A percentile compares a stretch with the other conserved stretches of the same genome.
phyloP scores from a whole-genome alignment of 2,329 filamentous ascomycete genomes.

The Pseudocercospora ulei region DNA sequence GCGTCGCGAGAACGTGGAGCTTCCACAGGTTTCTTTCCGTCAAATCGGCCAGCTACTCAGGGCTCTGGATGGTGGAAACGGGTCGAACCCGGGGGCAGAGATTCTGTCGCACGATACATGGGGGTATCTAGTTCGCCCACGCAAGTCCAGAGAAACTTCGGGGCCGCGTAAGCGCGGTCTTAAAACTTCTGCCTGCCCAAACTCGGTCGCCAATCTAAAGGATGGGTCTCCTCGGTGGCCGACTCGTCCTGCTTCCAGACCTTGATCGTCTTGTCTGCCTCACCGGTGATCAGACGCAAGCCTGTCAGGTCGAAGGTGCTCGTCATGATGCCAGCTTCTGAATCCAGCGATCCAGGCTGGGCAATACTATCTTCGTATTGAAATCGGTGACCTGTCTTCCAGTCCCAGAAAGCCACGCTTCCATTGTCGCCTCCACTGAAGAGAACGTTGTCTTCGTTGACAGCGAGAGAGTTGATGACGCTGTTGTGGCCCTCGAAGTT shows the following conservation, averaged over 20 bases:
- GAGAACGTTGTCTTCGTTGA: slow-evolving; percentile 89
- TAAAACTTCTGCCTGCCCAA: slow-evolving; percentile 62
- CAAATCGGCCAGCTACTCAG: no score
- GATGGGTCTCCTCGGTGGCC: slow-evolving; percentile 83
- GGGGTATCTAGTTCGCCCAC: no score
- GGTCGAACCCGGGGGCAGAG: no score
- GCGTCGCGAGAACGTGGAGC: no score
- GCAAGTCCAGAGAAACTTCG: no score
- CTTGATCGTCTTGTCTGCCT: slow-evolving; percentile 94
- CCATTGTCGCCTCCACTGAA: slow-evolving; percentile 95
- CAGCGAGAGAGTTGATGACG: slow-evolving; percentile 87
- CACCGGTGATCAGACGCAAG: slow-evolving; percentile 79
- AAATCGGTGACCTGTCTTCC: slow-evolving; percentile 91
- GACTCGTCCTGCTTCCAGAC: slow-evolving; percentile 91
- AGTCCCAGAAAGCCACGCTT: slow-evolving; percentile 96
- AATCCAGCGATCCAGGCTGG: slow-evolving; percentile 86
- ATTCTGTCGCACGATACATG: no score
- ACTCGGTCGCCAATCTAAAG: slow-evolving; percentile 81
- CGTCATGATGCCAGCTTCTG: slow-evolving; percentile 89
- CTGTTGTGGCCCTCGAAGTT: slow-evolving; percentile 95
- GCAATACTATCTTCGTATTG: slow-evolving; percentile 83
- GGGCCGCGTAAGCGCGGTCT: no score
- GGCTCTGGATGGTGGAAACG: no score
- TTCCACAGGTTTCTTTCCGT: no score
- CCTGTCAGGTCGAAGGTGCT: slow-evolving; percentile 87